Percentiles rank a stretch among this genome's conserved stretches.
Evolutionary conservation across 192 early-diverging fungal species (phyloP).

Genomic region (Backusella tuberculispora): DNA sequence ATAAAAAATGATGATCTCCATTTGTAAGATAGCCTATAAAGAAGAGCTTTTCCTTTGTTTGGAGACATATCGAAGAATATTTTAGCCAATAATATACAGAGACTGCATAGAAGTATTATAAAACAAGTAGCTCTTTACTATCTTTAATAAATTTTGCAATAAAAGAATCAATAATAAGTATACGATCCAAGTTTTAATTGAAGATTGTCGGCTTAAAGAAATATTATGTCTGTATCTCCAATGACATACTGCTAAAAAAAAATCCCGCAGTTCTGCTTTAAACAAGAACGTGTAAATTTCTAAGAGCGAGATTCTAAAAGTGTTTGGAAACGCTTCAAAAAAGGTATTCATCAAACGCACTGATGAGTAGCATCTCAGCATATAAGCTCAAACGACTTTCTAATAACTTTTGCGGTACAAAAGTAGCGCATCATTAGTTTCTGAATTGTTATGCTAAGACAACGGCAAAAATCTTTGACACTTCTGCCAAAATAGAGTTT

Average conservation of each 20-base stretch:
- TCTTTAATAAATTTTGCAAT: too few species aligned
- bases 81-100: too few species aligned
- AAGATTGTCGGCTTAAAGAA: neutral
- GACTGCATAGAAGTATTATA: too few species aligned
- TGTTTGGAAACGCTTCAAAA: slow-evolving; percentile 15
- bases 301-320: slow-evolving; percentile 15
- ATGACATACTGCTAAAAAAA: neutral
- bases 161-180: too few species aligned
- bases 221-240: slow-evolving; percentile 8
- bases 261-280: slow-evolving; percentile 1
- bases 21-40: too few species aligned
- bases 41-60: too few species aligned
- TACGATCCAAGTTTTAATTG: neutral
- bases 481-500: slow-evolving; percentile 15
- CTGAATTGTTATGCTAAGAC: slow-evolving; percentile 6
- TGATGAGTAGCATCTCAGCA: slow-evolving; percentile 12
- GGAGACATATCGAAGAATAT: too few species aligned
- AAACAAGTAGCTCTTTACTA: too few species aligned
- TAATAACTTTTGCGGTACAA: too few species aligned
- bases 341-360: slow-evolving; percentile 4
- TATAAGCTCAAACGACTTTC: neutral
- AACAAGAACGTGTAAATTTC: slow-evolving; percentile 13
- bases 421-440: slow-evolving; percentile 6
- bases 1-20: too few species aligned
- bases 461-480: slow-evolving; percentile 12